Percentiles rank a stretch among this genome's conserved stretches.
phyloP scores from a whole-genome alignment of 257 asterid species.

The Orobanche coerulescens region DNA sequence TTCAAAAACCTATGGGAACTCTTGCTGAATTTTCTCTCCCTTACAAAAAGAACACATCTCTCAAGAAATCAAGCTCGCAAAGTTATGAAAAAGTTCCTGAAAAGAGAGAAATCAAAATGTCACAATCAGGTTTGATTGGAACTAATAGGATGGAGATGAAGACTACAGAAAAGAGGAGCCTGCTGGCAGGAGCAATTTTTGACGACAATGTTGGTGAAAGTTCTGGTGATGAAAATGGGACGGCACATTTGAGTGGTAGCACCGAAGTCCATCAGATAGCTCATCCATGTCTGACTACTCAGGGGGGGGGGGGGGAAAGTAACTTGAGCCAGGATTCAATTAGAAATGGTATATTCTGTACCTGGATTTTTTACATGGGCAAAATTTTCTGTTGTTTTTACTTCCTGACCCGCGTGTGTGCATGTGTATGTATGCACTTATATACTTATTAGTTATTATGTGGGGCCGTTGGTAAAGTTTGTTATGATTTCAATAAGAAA shows the following conservation, averaged over 20 bases:
- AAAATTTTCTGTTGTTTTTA: background rate
- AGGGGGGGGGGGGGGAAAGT: constrained; percentile 44
- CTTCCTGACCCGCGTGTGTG: background rate
- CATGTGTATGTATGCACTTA: background rate
- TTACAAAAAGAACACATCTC: constrained; percentile 26
- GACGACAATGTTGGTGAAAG: constrained; percentile 45
- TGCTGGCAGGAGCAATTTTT: constrained; percentile 37
- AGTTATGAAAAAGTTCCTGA: constrained; percentile 23
- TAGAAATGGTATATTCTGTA: constrained; percentile 37
- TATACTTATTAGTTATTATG: background rate
- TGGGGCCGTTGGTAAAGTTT: background rate
- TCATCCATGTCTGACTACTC: constrained; percentile 52
- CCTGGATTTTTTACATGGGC: background rate
- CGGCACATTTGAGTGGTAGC: constrained; percentile 32
- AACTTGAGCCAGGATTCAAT: constrained; percentile 40
- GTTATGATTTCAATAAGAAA: background rate
- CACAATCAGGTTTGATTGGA: constrained; percentile 21
- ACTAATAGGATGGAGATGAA: constrained; percentile 24
- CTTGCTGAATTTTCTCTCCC: constrained; percentile 21
- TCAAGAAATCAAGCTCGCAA: constrained; percentile 29
- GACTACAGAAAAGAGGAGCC: constrained; percentile 31
- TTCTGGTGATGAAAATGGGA: constrained; percentile 44
- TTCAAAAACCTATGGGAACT: constrained; percentile 22
- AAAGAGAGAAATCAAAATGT: constrained; percentile 22
- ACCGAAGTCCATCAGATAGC: constrained; percentile 44